These are phyloP conservation scores for Aristolochia fimbriata DNA, from an alignment of 164 flowering plant genomes.

Conservation along the genomic window DNA sequence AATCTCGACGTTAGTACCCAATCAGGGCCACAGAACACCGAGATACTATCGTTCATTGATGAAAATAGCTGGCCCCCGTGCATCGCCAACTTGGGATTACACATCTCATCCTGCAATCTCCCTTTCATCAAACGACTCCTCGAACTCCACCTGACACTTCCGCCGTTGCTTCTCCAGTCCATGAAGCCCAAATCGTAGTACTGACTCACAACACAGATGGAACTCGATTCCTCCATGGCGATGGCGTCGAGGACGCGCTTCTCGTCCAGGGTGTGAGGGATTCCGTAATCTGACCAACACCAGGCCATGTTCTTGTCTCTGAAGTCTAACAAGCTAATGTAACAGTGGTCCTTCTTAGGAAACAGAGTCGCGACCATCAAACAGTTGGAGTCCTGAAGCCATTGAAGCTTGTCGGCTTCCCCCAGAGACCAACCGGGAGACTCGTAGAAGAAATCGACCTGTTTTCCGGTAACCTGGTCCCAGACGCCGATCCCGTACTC, in stretches of 20 bases:
- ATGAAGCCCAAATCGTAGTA: slow-evolving; percentile 76
- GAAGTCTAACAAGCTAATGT: slow-evolving; percentile 73
- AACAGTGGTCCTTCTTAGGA: slow-evolving; percentile 79
- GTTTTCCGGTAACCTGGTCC: slow-evolving; percentile 75
- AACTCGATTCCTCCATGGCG: slow-evolving; percentile 62
- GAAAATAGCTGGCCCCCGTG: slow-evolving; percentile 71
- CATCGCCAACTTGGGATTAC: slow-evolving; percentile 74
- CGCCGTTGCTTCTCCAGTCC: slow-evolving; percentile 47
- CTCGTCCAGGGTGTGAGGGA: slow-evolving; percentile 35
- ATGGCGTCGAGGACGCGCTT: slow-evolving; percentile 72
- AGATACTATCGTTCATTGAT: slow-evolving; percentile 70
- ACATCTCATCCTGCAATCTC: slow-evolving; percentile 61
- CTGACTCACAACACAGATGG: slow-evolving; percentile 75
- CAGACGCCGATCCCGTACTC: slow-evolving; percentile 88
- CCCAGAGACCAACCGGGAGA: slow-evolving; percentile 74
- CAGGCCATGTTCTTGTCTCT: slow-evolving; percentile 64
- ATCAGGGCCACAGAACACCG: slow-evolving; percentile 75
- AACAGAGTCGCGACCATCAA: slow-evolving; percentile 77
- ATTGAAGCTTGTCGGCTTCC: slow-evolving; percentile 78
- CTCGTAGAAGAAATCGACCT: slow-evolving; percentile 78
- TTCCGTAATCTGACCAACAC: slow-evolving; percentile 74
- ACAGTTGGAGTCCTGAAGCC: slow-evolving; percentile 53
- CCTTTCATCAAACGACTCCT: slow-evolving; percentile 61
- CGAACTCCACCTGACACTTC: slow-evolving; percentile 68
- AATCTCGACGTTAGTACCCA: slow-evolving; percentile 85